Percentiles rank a stretch among this genome's conserved stretches.
Evolutionary conservation across 768 basidiomycete genomes (phyloP).

Genomic region (Phaffia australis): DNA sequence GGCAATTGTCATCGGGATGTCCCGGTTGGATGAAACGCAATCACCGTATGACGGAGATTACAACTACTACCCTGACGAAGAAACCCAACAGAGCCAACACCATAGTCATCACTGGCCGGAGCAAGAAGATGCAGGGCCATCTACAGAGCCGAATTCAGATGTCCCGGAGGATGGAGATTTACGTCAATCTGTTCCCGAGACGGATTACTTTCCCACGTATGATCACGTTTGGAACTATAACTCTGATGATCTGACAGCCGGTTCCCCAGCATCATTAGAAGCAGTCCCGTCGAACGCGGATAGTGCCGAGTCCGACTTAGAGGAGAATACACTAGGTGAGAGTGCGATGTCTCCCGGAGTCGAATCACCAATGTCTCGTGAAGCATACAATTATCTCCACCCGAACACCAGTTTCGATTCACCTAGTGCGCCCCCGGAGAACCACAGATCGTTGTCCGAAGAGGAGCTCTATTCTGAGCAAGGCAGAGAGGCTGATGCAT

Average conservation of each 20-base stretch:
- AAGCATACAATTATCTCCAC: constrained; percentile 1
- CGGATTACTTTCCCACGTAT: neutral
- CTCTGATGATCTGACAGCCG: neutral
- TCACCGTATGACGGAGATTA: constrained; percentile 33
- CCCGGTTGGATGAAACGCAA: constrained; percentile 48
- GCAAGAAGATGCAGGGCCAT: constrained; percentile 19
- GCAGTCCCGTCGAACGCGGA: constrained; percentile 1
- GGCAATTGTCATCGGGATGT: constrained; percentile 83
- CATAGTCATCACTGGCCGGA: neutral
- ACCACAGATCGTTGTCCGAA: constrained; percentile 21
- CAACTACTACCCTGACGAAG: constrained; percentile 35
- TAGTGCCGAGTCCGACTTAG: too few relatives aligned
- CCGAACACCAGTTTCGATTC: constrained; percentile 13
- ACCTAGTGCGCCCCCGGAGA: constrained; percentile 23
- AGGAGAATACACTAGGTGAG: too few relatives aligned
- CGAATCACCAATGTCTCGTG: neutral
- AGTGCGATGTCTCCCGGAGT: too few relatives aligned
- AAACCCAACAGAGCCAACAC: constrained; percentile 22
- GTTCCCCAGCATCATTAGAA: neutral
- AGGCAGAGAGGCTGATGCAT: constrained; percentile 2
- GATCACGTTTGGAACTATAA: neutral
- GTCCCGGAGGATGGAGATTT: neutral
- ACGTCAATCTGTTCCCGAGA: neutral
- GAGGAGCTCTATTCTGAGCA: constrained; percentile 12
- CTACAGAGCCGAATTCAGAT: too few relatives aligned